Conservation (phyloP, 257 asterid genomes). For the Anisodus tanguticus region DNA sequence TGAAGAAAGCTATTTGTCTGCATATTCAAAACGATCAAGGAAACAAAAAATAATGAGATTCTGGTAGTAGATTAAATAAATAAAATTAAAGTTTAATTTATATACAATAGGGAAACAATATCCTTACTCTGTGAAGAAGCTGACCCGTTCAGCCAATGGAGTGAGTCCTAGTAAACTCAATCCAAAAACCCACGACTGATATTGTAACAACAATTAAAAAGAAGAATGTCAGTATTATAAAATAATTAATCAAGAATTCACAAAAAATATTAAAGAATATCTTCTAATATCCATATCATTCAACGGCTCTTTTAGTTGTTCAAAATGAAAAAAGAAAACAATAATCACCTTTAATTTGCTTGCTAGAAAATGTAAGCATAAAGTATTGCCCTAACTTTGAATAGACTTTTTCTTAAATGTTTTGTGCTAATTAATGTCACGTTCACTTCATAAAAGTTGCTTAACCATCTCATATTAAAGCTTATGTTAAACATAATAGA, state of each 20-base stretch:
- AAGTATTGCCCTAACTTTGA: background rate
- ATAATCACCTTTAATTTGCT: background rate
- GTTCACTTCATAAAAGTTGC: background rate
- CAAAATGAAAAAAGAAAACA: background rate
- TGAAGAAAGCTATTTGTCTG: conserved; percentile 87
- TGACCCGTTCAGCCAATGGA: conserved; percentile 93
- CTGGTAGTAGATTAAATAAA: background rate
- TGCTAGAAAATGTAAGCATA: background rate
- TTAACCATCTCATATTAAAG: background rate
- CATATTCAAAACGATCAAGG: conserved; percentile 31
- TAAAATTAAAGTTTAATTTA: background rate
- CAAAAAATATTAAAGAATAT: background rate
- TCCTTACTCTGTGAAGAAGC: conserved; percentile 89
- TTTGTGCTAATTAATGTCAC: background rate
- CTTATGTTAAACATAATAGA: background rate
- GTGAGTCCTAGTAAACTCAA: conserved; percentile 84
- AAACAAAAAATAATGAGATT: background rate
- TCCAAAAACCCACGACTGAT: conserved; percentile 88
- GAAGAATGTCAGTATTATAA: background rate
- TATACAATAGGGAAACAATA: background rate
- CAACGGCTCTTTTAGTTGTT: conserved; percentile 22
- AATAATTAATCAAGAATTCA: background rate
- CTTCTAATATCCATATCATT: background rate
- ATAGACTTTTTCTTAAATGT: background rate
- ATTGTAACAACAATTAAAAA: background rate